Evolutionary conservation across 2,329 filamentous ascomycete genomes (phyloP), one percentile per base, ranked within the genome.

Genomic region (Colletotrichum sidae): DNA sequence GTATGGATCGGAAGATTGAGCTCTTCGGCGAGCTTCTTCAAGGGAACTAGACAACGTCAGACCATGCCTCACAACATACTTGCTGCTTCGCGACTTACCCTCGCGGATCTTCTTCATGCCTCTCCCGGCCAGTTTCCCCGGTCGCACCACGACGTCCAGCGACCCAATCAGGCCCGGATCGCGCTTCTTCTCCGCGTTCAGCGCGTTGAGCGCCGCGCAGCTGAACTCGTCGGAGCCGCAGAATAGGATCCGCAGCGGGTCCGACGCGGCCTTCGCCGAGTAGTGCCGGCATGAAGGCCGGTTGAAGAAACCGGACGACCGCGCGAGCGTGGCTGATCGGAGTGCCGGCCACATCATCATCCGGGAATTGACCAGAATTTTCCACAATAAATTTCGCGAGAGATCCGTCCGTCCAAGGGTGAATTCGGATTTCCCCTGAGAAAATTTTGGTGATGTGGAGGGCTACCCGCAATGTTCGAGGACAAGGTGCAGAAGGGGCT

Each of bases 181-280:
- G 57, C 72, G 73, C 34, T 76, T 67, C 56, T 89, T 84, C 73
- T 93, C 90, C 6, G 79, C 73, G 70, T 90, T 77, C 39, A 99
- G 80, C 6, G 92, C 91, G 64, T 81, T 80, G 54, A 99, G 82
- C 2, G 93, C 93, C 56, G 86, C 86, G 72, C 91, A 91, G 80
- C 95, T 97, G 78, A 98, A 97, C 2, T 89, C 84, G 77, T 99
- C 96, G 3, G 95, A 96, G 68, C 96, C 96, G 79, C 94, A 98
- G 79, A 97, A 99, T 4, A 99, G 85, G 58, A 99, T 93, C 39
- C 90, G 86, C 38, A 99, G 83, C 3, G 93, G 92, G 5, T 88
- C 83, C 0, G 83, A 80, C 15, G 60, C 35, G 6, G 49, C 38
- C 5, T 42, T 37, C 11, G 15, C 58, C 46, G 62, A 65, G 37